These are phyloP conservation scores for Lepidium campestre DNA, from an alignment of 441 rosid species.

Conservation along the genomic window DNA sequence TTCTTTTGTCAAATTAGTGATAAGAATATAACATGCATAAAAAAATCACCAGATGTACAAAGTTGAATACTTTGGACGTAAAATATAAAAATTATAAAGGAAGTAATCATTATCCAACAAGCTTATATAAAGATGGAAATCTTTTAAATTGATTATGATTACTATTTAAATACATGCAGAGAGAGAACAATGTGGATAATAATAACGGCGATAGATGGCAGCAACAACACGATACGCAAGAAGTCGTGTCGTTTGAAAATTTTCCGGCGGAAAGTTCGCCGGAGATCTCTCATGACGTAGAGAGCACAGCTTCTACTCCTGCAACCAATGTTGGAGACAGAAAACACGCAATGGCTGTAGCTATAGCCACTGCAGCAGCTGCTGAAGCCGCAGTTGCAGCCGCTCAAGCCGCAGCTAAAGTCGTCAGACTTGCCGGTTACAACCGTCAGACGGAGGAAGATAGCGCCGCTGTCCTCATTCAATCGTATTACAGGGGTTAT, in stretches of 20 bases:
- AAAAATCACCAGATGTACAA: neutral
- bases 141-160: neutral
- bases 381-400: constrained; percentile 94
- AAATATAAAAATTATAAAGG: neutral
- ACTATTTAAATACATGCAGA: constrained; percentile 6
- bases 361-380: constrained; percentile 87
- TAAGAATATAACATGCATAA: neutral
- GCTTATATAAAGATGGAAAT: neutral
- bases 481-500: constrained; percentile 79
- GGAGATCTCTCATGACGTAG: constrained; percentile 54
- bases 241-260: constrained; percentile 80
- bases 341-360: constrained; percentile 80
- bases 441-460: constrained; percentile 71
- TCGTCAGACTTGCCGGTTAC: constrained; percentile 80
- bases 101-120: neutral
- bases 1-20: no score
- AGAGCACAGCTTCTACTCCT: constrained; percentile 43
- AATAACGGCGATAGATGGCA: constrained; percentile 35
- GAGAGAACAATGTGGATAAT: constrained; percentile 15
- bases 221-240: constrained; percentile 67
- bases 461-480: constrained; percentile 75
- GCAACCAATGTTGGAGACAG: constrained; percentile 41
- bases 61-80: neutral
- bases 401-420: constrained; percentile 92
- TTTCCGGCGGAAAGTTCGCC: constrained; percentile 78